A percentile compares a stretch with the other conserved stretches of the same genome.
Evolutionary conservation across 352 stramenopile genomes (phyloP).

Genomic region (Pythium aquatile): DNA sequence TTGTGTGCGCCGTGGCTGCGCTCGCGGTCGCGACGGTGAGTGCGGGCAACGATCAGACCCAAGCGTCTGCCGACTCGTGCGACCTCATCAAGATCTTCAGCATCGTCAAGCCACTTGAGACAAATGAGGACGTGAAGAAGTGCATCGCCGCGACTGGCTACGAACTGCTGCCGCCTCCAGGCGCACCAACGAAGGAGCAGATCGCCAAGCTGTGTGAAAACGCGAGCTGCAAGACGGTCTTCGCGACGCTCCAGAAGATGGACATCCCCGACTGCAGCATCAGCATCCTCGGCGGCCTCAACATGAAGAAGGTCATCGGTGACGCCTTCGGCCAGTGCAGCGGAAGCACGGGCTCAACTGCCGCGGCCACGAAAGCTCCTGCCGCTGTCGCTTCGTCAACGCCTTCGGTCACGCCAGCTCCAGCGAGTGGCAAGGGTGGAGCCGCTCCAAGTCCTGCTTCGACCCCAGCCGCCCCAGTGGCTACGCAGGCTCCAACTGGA

Average conservation of each 20-base stretch:
- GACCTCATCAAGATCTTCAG: slow-evolving; percentile 41
- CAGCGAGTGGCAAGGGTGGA: slow-evolving; percentile 6
- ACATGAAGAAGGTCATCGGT: slow-evolving; percentile 37
- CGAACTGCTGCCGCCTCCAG: slow-evolving; percentile 33
- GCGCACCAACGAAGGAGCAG: slow-evolving; percentile 30
- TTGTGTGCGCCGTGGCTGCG: slow-evolving; percentile 16
- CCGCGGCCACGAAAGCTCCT: slow-evolving; percentile 5
- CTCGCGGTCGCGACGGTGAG: slow-evolving; percentile 14
- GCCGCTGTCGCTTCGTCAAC: neutral
- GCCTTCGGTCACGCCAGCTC: slow-evolving; percentile 3
- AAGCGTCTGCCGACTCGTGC: slow-evolving; percentile 20
- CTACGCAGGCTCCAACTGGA: neutral
- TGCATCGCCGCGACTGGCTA: slow-evolving; percentile 37
- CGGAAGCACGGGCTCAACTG: neutral
- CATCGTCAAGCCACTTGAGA: slow-evolving; percentile 34
- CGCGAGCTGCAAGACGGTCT: slow-evolving; percentile 25
- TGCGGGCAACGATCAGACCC: neutral
- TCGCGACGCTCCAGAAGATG: slow-evolving; percentile 35
- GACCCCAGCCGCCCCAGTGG: neutral
- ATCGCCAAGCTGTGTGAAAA: slow-evolving; percentile 33
- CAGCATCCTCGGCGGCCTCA: slow-evolving; percentile 42
- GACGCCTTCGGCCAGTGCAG: slow-evolving; percentile 24
- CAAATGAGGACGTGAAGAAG: slow-evolving; percentile 31
- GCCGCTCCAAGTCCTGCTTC: neutral
- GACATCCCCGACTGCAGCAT: slow-evolving; percentile 42